Evolutionary conservation across 1,284 basidiomycete genomes (phyloP).

Genomic region (Ceratobasidium sp.): DNA sequence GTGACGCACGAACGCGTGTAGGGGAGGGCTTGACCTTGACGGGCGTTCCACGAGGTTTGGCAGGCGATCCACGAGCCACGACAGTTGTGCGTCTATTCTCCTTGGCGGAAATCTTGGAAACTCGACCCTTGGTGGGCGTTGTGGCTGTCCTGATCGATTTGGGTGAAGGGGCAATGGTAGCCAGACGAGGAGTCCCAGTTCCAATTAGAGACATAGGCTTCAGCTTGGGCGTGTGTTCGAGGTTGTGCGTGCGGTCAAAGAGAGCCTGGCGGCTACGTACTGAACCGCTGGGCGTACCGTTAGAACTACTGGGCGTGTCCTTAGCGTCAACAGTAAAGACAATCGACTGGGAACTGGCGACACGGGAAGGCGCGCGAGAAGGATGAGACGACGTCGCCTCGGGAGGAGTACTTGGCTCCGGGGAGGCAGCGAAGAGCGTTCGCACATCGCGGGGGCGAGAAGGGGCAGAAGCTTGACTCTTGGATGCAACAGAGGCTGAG

Average conservation of each 20-base stretch:
- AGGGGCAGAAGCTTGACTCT: neutral
- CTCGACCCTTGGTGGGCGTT: conserved; percentile 21
- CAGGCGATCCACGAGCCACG: neutral
- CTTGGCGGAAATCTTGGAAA: conserved; percentile 31
- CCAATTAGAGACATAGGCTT: neutral
- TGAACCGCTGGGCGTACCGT: neutral
- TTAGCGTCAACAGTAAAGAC: neutral
- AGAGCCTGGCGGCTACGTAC: conserved; percentile 31
- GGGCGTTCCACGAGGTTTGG: conserved; percentile 7
- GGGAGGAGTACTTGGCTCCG: neutral
- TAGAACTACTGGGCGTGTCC: neutral
- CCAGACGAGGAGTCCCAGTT: conserved; percentile 2
- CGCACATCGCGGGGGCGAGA: conserved; percentile 24
- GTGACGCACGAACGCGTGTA: conserved; percentile 7
- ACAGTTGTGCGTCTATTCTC: conserved; percentile 32
- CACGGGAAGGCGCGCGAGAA: neutral
- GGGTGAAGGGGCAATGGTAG: conserved; percentile 6
- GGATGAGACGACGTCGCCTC: neutral
- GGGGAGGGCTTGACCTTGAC: conserved; percentile 10
- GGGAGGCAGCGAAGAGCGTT: conserved; percentile 1
- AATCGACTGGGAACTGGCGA: neutral
- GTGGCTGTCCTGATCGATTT: neutral
- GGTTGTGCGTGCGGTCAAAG: conserved; percentile 10
- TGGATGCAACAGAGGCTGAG: conserved; percentile 2
- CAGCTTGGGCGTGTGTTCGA: neutral